phyloP scores from a whole-genome alignment of 2,329 filamentous ascomycete genomes.

The Ophiostoma quercus region DNA sequence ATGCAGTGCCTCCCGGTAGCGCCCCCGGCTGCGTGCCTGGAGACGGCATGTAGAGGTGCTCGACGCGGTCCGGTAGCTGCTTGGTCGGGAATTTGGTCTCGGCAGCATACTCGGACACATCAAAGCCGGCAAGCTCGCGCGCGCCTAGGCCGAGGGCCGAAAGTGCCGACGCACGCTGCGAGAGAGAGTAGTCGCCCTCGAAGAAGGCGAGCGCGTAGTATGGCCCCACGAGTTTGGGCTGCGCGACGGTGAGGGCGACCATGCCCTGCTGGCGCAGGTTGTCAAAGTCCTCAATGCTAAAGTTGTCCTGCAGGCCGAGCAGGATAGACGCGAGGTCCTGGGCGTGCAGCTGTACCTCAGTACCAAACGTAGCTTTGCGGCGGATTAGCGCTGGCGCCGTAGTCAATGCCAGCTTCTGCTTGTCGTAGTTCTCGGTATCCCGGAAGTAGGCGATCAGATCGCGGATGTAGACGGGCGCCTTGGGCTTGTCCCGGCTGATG shows the following conservation, averaged over 20 bases:
- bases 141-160: conserved; percentile 76
- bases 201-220: conserved; percentile 86
- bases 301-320: conserved; percentile 78
- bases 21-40: conserved; percentile 29
- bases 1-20: conserved; percentile 9
- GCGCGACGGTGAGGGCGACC: conserved; percentile 71
- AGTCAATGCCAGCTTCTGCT: conserved; percentile 70
- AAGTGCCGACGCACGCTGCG: conserved; percentile 76
- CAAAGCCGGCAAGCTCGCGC: conserved; percentile 76
- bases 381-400: conserved; percentile 77
- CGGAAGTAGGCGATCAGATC: conserved; percentile 75
- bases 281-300: conserved; percentile 72
- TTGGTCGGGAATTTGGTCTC: conserved; percentile 70
- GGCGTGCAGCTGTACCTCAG: conserved; percentile 77
- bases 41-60: conserved; percentile 58
- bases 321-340: conserved; percentile 74
- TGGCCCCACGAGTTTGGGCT: conserved; percentile 70
- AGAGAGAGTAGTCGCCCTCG: conserved; percentile 82
- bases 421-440: conserved; percentile 78
- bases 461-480: conserved; percentile 82
- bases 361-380: conserved; percentile 81
- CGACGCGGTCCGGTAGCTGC: conserved; percentile 65
- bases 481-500: conserved; percentile 74
- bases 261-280: conserved; percentile 72
- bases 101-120: conserved; percentile 49